Evolutionary conservation across 2,329 filamentous ascomycete species (phyloP).

Genomic region (Exophiala spinifera): DNA sequence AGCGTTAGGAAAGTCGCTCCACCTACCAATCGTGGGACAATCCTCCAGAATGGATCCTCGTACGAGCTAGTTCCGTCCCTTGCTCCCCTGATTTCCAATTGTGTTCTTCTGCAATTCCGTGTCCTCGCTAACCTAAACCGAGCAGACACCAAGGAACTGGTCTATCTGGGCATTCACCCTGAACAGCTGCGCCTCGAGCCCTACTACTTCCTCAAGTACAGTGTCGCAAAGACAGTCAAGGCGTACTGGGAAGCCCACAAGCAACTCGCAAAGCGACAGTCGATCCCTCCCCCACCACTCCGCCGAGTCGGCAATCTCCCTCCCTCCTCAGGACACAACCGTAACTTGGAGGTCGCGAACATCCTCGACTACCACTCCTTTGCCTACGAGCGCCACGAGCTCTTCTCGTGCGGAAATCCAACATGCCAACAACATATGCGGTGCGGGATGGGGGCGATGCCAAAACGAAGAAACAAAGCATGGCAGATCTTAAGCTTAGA

Average conservation of each 20-base stretch:
- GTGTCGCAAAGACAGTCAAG: background rate
- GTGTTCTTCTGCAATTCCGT: background rate
- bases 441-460: constrained; percentile 62
- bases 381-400: constrained; percentile 17
- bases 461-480: constrained; percentile 96
- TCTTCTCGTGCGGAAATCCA: constrained; percentile 27
- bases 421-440: constrained; percentile 63
- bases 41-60: constrained; percentile 10
- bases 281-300: constrained; percentile 8
- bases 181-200: constrained; percentile 12
- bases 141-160: constrained; percentile 14
- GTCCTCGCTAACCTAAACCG: constrained; percentile 17
- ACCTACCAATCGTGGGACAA: background rate
- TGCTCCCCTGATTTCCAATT: constrained; percentile 8
- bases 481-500: constrained; percentile 96
- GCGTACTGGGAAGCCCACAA: constrained; percentile 1
- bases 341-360: constrained; percentile 6
- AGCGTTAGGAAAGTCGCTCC: background rate
- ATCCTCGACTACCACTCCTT: constrained; percentile 18
- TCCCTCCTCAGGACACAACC: constrained; percentile 2
- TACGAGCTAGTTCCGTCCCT: background rate
- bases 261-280: background rate
- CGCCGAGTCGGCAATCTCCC: constrained; percentile 11
- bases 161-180: constrained; percentile 16
- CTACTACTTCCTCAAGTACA: background rate